These are phyloP conservation scores for Trichoderma breve DNA, from an alignment of 2,329 filamentous ascomycete species.

Conservation along the genomic window DNA sequence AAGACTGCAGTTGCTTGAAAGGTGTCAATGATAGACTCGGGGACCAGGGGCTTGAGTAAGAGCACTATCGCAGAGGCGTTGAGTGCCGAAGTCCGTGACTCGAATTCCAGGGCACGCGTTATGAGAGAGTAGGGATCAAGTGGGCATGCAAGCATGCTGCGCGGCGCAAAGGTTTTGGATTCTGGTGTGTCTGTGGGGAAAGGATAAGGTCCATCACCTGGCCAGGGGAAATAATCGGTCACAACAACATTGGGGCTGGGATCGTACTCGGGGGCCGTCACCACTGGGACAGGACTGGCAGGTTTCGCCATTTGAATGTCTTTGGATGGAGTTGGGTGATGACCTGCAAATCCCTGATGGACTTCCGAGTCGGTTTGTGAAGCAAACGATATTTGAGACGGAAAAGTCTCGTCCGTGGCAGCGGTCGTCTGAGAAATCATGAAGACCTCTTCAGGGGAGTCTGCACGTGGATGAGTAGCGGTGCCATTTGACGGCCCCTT, in stretches of 20 bases:
- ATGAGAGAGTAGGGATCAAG: conserved; percentile 57
- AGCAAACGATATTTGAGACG: conserved; percentile 33
- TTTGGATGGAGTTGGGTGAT: conserved; percentile 21
- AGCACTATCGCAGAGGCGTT: conserved; percentile 62
- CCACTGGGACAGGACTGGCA: conserved; percentile 29
- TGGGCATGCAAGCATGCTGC: conserved; percentile 33
- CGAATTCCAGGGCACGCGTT: conserved; percentile 54
- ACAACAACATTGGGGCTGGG: conserved; percentile 48
- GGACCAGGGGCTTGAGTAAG: conserved; percentile 57
- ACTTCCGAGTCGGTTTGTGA: conserved; percentile 31
- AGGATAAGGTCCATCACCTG: conserved; percentile 55
- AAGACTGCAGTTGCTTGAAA: conserved; percentile 57
- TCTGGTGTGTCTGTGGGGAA: conserved; percentile 37
- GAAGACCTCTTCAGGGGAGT: conserved; percentile 41
- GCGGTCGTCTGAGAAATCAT: conserved; percentile 49
- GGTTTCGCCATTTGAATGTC: conserved; percentile 23
- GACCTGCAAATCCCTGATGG: conserved; percentile 14
- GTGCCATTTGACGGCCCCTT: conserved; percentile 7
- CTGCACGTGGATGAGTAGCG: conserved; percentile 21
- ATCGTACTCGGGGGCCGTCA: conserved; percentile 37
- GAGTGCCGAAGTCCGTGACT: conserved; percentile 54
- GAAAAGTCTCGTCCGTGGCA: conserved; percentile 34
- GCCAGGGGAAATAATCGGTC: conserved; percentile 59
- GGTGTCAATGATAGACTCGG: conserved; percentile 52
- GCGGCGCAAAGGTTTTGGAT: conserved; percentile 14